These are phyloP conservation scores for Firmiana major DNA, from an alignment of 345 rosid species.

Conservation along the genomic window DNA sequence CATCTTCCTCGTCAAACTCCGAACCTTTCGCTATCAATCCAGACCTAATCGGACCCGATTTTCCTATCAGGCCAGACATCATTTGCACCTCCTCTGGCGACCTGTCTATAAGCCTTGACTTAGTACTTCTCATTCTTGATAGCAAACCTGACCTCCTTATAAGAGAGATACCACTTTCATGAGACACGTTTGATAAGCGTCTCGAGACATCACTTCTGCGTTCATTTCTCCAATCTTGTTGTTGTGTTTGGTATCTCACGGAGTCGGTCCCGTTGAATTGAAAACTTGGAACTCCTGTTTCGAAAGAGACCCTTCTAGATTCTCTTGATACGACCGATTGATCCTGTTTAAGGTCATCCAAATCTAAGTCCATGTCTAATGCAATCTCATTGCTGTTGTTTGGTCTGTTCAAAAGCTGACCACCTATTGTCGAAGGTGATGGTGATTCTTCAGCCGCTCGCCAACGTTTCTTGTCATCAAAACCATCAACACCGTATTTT, in stretches of 20 bases:
- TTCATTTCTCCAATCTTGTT: no score
- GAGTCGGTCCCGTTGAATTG: neutral
- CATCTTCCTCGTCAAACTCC: conserved; percentile 69
- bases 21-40: conserved; percentile 33
- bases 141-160: conserved; percentile 38
- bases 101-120: conserved; percentile 79
- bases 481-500: conserved; percentile 21
- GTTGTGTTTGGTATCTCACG: neutral
- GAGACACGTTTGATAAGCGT: conserved; percentile 50
- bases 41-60: conserved; percentile 54
- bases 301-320: conserved; percentile 7
- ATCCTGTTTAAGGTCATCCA: neutral
- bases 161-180: conserved; percentile 25
- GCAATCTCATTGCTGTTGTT: conserved; percentile 49
- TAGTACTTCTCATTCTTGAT: conserved; percentile 41
- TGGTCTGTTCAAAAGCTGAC: no score
- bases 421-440: conserved; percentile 13
- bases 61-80: conserved; percentile 32
- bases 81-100: conserved; percentile 41
- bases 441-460: conserved; percentile 22
- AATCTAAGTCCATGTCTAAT: conserved; percentile 49
- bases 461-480: conserved; percentile 23
- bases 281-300: neutral
- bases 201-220: no score
- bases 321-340: neutral